Base-by-base conservation (phyloP, 371 early-diverging fungal genomes). In the Saksenaea oblongispora region DNA sequence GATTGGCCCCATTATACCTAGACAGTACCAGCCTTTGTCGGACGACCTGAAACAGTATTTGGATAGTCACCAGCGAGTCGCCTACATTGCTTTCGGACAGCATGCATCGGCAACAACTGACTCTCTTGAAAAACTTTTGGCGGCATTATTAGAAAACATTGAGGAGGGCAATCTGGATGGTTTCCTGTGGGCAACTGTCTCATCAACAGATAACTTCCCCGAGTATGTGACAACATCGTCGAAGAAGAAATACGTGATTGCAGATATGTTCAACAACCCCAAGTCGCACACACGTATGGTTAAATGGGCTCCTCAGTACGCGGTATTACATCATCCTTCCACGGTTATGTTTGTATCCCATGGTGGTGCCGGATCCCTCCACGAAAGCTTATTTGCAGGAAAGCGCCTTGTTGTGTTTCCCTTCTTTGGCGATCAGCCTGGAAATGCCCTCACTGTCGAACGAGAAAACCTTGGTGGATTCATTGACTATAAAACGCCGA, bases 281-380 rank as follows among this genome's bases (percentile, higher is more conserved):
- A 63, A n/a, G 27, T 65, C 58, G 4, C 31, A 65, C 26, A 58
- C 67, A 9, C 58, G 68, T 18, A 63, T 71, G 47, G 62, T 47
- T n/a, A 11, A 36, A 22, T 75, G 82, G 76, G 70, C 77, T 11
- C 82, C 79, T 10, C 82, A 82, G 60, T 57, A 63, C 39, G 75
- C 78, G 2, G 67, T 82, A 22, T 62, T 82, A 0, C 54, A 63
- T 7, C 82, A 82, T 66, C 59, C 66, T 3, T 64, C 72, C 1
- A 69, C 71, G 1, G 59, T 57, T 2, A n/a, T 77, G 14, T 82
- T 82, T 58, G 55, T 82, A 3, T 70, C 74, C 0, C 82, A 82
- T 61, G 75, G 82, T 51, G 82, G 79, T 36, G 63, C 73, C 2
- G 72, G 69, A 28, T 75, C 76, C 0, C 22, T 73, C 3, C 65